phyloP scores from a whole-genome alignment of 2,329 filamentous ascomycete species.

The Septoria petroselini region DNA sequence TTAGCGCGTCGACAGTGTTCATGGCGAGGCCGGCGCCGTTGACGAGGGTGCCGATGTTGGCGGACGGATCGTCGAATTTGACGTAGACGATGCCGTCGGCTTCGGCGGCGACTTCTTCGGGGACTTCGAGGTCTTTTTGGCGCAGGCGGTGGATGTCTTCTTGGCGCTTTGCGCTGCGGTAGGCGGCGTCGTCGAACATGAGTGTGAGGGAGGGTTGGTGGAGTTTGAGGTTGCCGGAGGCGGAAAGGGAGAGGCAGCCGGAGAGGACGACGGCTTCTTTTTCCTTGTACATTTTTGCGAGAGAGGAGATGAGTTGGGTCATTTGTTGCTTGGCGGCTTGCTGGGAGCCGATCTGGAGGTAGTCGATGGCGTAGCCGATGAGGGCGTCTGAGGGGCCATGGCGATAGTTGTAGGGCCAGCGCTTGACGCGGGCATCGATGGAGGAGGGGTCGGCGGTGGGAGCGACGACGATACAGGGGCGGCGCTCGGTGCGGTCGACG shows the following conservation, averaged over 20 bases:
- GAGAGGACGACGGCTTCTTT: conserved; percentile 65
- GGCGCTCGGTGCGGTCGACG: conserved; percentile 60
- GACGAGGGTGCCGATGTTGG: conserved; percentile 75
- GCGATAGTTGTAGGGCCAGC: conserved; percentile 62
- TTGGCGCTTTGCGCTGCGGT: conserved; percentile 60
- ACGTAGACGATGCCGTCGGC: conserved; percentile 76
- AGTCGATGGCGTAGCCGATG: conserved; percentile 46
- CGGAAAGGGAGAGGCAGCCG: conserved; percentile 46
- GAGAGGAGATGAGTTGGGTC: conserved; percentile 49
- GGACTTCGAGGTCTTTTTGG: conserved; percentile 51
- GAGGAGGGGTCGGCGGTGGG: conserved; percentile 47
- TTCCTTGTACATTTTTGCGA: conserved; percentile 59
- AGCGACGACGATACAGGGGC: conserved; percentile 63
- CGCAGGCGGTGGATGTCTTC: conserved; percentile 58
- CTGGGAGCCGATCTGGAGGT: conserved; percentile 54
- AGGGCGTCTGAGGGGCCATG: conserved; percentile 41
- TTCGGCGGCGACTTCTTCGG: conserved; percentile 61
- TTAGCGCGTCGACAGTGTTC: conserved; percentile 82
- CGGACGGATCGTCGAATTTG: conserved; percentile 53
- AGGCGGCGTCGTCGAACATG: conserved; percentile 69
- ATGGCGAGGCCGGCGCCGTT: conserved; percentile 88
- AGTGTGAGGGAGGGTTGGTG: conserved; percentile 56
- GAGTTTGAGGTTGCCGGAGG: conserved; percentile 41
- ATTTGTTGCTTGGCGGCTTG: conserved; percentile 44
- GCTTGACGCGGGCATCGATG: conserved; percentile 47